Evolutionary conservation across 2,329 filamentous ascomycete species (phyloP), one percentile per base, ranked within the genome.

Genomic region (Graphium sp.): DNA sequence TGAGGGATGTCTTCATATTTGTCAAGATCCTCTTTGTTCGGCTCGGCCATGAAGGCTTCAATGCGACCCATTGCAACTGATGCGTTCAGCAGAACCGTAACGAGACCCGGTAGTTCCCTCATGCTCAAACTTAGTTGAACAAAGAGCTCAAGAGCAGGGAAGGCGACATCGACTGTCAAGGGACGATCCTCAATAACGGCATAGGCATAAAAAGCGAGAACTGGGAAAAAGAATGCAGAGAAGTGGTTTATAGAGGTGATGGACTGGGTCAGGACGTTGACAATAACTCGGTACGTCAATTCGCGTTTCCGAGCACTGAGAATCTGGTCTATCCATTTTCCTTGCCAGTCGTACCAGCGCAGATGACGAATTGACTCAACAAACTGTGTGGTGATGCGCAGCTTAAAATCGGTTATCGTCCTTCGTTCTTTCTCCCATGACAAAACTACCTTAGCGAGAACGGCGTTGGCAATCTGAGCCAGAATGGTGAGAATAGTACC

Each of bases 11-110:
- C 19, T 5, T 12, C 20, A n/a, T n/a, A n/a, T n/a, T n/a, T n/a
- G 22, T 26, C 25, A 13, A 14, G 47, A 17, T 65, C 59, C 18
- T 69, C 65, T 39, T 83, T 82, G 41, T 93, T 72, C 0, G 81
- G 81, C 47, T 93, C 84, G 1, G 60, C 56, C 81, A 93, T 91
- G 52, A 91, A 93, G 14, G 68, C 64, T 41, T 92, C 79, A 13
- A 93, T 82, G 37, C 84, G 74, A 7, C 67, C 70, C 36, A 92
- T 70, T 0, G 84, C 78, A 12, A 93, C 75, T n/a, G 68, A 74
- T 0, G 83, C 80, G 41, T 92, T 91, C 37, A 91, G 63, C 5
- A 87, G 53, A 0, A 76, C 67, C 0, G 78, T 83, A 24, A 91
- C 72, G 7, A 92, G 55, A 18, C 68, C 60, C 3, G 85, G 85